These are phyloP conservation scores for Daldinia bambusicola DNA, from an alignment of 495 filamentous ascomycete species.

Conservation along the genomic window DNA sequence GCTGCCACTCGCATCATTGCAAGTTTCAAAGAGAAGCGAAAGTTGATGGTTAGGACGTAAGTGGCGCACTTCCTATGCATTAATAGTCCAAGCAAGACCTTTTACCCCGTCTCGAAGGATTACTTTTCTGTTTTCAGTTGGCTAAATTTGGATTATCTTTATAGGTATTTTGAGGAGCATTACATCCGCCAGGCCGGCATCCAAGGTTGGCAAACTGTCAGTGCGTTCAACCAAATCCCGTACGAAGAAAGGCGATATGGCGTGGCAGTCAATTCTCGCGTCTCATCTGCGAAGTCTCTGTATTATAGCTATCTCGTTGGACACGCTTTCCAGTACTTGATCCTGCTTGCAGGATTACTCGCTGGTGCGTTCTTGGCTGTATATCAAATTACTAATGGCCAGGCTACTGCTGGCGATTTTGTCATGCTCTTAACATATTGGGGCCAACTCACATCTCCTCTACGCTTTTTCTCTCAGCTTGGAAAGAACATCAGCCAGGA, in stretches of 20 bases:
- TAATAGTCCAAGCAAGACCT: neutral
- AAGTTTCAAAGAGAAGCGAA: conserved; percentile 52
- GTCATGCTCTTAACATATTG: conserved; percentile 78
- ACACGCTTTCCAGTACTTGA: conserved; percentile 65
- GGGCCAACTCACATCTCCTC: conserved; percentile 68
- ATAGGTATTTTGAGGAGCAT: conserved; percentile 63
- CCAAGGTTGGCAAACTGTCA: conserved; percentile 74
- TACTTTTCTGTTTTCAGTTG: neutral
- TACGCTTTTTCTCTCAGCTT: conserved; percentile 70
- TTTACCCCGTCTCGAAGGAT: neutral
- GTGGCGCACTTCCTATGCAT: conserved; percentile 9
- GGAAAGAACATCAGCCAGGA: conserved; percentile 68
- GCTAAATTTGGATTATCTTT: conserved; percentile 20
- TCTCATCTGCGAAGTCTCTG: conserved; percentile 53
- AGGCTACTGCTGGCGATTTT: conserved; percentile 72
- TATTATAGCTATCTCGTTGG: conserved; percentile 56
- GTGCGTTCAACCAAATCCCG: conserved; percentile 74
- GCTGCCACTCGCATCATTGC: conserved; percentile 65
- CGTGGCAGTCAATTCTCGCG: conserved; percentile 57
- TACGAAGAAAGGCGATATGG: conserved; percentile 73
- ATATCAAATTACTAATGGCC: conserved; percentile 68
- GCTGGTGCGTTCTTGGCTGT: conserved; percentile 73
- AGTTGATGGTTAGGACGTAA: conserved; percentile 52
- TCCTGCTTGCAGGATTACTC: conserved; percentile 71
- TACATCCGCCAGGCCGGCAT: conserved; percentile 72